Conservation (phyloP, 2,329 filamentous ascomycete species). For the Nigrograna mackinnonii region DNA sequence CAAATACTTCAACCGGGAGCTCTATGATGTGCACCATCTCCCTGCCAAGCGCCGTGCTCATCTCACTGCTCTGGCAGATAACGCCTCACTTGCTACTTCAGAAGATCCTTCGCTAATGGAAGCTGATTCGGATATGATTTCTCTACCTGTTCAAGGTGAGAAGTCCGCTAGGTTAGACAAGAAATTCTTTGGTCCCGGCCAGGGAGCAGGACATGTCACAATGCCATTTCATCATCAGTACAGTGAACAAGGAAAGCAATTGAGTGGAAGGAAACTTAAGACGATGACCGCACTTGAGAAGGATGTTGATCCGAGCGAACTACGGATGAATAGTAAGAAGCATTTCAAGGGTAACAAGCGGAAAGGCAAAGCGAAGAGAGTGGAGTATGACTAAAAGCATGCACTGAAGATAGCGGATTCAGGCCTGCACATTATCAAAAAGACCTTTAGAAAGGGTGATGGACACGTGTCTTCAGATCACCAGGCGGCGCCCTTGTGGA, state of each 20-base stretch:
- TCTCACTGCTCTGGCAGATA: slow-evolving; percentile 54
- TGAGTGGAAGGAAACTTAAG: slow-evolving; percentile 82
- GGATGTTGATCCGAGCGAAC: slow-evolving; percentile 79
- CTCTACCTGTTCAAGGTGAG: slow-evolving; percentile 56
- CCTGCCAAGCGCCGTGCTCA: slow-evolving; percentile 78
- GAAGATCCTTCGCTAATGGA: slow-evolving; percentile 48
- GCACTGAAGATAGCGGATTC: no score
- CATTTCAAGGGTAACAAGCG: slow-evolving; percentile 84
- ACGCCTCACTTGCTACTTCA: slow-evolving; percentile 35
- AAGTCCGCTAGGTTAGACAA: slow-evolving; percentile 83
- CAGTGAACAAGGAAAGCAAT: slow-evolving; percentile 78
- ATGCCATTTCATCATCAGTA: slow-evolving; percentile 92
- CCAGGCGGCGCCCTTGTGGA: no score
- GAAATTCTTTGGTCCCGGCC: slow-evolving; percentile 78
- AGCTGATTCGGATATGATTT: slow-evolving; percentile 55
- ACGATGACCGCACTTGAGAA: slow-evolving; percentile 82
- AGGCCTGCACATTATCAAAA: no score
- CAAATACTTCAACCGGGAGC: slow-evolving; percentile 80
- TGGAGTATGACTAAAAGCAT: slow-evolving; percentile 44
- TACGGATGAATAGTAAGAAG: slow-evolving; percentile 77
- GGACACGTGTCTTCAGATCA: no score
- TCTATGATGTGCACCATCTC: slow-evolving; percentile 82
- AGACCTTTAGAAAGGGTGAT: no score
- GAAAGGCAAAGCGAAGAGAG: slow-evolving; percentile 58
- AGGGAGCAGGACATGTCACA: slow-evolving; percentile 65